phyloP scores from a whole-genome alignment of 2,329 filamentous ascomycete genomes.

The Ceratocystis smalleyi region DNA sequence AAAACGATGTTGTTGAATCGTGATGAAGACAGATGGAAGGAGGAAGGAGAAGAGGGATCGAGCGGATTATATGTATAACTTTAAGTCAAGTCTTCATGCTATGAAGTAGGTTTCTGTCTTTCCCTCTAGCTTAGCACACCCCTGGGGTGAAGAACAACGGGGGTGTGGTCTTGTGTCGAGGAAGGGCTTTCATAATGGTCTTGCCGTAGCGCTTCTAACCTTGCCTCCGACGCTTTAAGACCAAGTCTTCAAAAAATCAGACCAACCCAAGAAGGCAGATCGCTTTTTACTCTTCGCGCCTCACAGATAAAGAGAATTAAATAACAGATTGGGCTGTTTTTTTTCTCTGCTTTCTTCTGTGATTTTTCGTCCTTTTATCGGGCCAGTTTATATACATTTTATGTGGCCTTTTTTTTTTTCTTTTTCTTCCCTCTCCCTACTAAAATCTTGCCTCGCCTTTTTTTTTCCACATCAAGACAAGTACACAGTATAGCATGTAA shows the following conservation, averaged over 20 bases:
- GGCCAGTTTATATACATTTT: neutral
- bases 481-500: neutral
- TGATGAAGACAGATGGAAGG: slow-evolving; percentile 5
- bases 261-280: slow-evolving; percentile 1
- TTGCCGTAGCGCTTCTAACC: slow-evolving; percentile 4
- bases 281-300: neutral
- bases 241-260: slow-evolving; percentile 3
- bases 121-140: neutral
- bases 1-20: neutral
- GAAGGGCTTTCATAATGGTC: neutral
- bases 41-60: slow-evolving; percentile 7
- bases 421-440: neutral
- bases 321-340: neutral
- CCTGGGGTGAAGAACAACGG: neutral
- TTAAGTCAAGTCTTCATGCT: slow-evolving; percentile 3
- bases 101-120: neutral
- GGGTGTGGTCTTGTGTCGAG: neutral
- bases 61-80: slow-evolving; percentile 11
- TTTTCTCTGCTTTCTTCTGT: neutral
- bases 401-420: neutral
- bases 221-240: neutral
- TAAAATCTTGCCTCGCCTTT: neutral
- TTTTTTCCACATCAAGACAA: neutral
- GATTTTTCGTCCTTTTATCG: neutral
- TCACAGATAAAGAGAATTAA: slow-evolving; percentile 5